These are phyloP conservation scores for Podaxis mareebaensis DNA, from an alignment of 768 basidiomycete genomes.

Conservation along the genomic window DNA sequence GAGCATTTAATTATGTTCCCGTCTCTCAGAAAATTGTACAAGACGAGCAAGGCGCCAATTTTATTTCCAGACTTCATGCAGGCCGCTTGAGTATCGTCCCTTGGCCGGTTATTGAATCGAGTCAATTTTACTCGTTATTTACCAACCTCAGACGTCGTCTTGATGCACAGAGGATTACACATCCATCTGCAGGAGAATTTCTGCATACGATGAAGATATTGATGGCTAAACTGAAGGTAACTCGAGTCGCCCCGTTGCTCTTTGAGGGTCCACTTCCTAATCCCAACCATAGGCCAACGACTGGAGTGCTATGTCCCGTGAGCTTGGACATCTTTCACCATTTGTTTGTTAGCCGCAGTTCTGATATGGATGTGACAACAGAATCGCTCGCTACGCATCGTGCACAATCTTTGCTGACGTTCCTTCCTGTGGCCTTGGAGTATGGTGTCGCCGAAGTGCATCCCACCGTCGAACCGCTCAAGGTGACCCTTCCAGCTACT, in stretches of 20 bases:
- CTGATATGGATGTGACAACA: constrained; percentile 16
- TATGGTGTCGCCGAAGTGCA: constrained; percentile 47
- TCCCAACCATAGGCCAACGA: constrained; percentile 49
- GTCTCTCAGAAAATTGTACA: constrained; percentile 48
- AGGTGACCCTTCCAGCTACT: constrained; percentile 32
- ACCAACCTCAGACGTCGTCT: constrained; percentile 44
- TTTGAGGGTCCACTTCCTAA: not conserved
- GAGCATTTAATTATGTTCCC: too few species aligned
- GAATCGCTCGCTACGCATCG: constrained; percentile 52
- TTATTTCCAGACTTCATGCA: constrained; percentile 60
- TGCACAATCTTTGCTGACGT: constrained; percentile 37
- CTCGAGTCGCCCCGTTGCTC: not conserved
- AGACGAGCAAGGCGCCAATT: constrained; percentile 60
- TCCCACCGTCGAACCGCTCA: constrained; percentile 49
- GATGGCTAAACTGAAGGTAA: constrained; percentile 68
- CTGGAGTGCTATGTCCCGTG: constrained; percentile 45
- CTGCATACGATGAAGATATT: constrained; percentile 58
- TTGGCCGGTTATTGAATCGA: constrained; percentile 68
- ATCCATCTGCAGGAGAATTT: constrained; percentile 54
- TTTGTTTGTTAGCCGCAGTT: not conserved
- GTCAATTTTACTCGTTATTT: constrained; percentile 60
- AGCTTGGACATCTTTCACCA: too few species aligned
- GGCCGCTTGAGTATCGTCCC: constrained; percentile 59
- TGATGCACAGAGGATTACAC: constrained; percentile 49
- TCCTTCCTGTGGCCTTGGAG: constrained; percentile 48